Conservation (phyloP, 371 early-diverging fungal species). For the Blakeslea trispora region DNA sequence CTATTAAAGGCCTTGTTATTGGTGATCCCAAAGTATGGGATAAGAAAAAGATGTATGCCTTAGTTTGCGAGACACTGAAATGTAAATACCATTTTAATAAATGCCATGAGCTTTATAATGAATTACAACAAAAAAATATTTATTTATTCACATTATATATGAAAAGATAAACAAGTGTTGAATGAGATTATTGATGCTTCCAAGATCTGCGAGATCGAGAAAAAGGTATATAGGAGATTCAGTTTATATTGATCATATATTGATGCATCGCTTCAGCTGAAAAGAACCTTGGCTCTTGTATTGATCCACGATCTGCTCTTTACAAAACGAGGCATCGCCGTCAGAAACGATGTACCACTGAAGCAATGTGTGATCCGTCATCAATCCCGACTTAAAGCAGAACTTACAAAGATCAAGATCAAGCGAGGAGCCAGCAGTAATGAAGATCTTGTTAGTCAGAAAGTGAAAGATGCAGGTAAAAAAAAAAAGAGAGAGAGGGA, state of each 20-base stretch:
- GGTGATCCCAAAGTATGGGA: constrained; percentile 72
- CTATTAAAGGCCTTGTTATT: constrained; percentile 77
- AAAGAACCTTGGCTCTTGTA: constrained; percentile 57
- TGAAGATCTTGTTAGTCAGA: constrained; percentile 71
- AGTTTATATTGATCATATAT: neutral
- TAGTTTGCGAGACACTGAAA: constrained; percentile 92
- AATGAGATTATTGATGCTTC: constrained; percentile 59
- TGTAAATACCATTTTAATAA: constrained; percentile 48
- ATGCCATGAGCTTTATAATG: neutral
- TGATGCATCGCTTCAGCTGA: constrained; percentile 22
- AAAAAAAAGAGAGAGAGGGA: neutral
- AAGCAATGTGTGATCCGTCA: constrained; percentile 71
- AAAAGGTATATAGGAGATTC: constrained; percentile 58
- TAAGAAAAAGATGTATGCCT: constrained; percentile 87
- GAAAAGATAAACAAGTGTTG: constrained; percentile 55
- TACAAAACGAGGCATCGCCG: constrained; percentile 71
- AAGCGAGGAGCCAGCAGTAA: constrained; percentile 62
- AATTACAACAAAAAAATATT: too few relatives aligned
- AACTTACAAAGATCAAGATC: constrained; percentile 75
- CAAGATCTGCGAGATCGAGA: constrained; percentile 48
- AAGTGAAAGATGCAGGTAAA: constrained; percentile 52
- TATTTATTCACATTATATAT: neutral
- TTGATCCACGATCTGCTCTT: constrained; percentile 86
- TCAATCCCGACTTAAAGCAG: constrained; percentile 69
- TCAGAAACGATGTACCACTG: constrained; percentile 57